A percentile compares a stretch with the other conserved stretches of the same genome.
Conservation (phyloP, 2,329 filamentous ascomycete genomes). For the Xylariaceae sp. region DNA sequence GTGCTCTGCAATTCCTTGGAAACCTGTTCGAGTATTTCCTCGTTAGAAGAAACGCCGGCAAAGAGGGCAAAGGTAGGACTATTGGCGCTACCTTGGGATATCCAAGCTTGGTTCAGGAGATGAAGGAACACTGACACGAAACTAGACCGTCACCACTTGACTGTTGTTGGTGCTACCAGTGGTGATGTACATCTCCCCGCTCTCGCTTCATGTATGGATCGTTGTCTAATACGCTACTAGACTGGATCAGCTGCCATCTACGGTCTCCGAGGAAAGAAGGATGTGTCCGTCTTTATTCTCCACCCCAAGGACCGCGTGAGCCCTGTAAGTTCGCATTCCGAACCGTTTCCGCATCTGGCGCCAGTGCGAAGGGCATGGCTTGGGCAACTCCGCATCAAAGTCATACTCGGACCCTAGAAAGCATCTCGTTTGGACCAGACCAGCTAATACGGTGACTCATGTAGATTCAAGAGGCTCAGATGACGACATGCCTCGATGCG, state of each 20-base stretch:
- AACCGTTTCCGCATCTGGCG: not conserved
- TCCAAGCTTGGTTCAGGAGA: not conserved
- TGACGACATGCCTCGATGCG: conserved; percentile 85
- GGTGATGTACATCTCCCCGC: conserved; percentile 48
- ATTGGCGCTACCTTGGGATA: not conserved
- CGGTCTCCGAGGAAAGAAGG: conserved; percentile 88
- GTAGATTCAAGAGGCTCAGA: conserved; percentile 83
- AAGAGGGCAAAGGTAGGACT: conserved; percentile 43
- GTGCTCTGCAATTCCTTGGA: conserved; percentile 84
- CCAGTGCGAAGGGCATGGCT: not conserved
- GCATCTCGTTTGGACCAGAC: not conserved
- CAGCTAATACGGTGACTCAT: not conserved
- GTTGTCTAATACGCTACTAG: conserved; percentile 11
- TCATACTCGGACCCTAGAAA: not conserved
- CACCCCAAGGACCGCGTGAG: conserved; percentile 87
- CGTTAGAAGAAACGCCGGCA: conserved; percentile 64
- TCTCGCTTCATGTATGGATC: not conserved
- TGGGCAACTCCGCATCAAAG: not conserved
- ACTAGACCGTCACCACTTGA: conserved; percentile 68
- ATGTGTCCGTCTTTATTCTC: conserved; percentile 93
- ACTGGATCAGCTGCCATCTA: conserved; percentile 96
- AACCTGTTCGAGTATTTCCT: conserved; percentile 92
- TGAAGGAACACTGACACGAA: not conserved
- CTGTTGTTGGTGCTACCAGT: conserved; percentile 80
- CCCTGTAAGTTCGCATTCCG: conserved; percentile 39